Evolutionary conservation across 345 rosid species (phyloP).

Genomic region (Bruguiera parviflora): DNA sequence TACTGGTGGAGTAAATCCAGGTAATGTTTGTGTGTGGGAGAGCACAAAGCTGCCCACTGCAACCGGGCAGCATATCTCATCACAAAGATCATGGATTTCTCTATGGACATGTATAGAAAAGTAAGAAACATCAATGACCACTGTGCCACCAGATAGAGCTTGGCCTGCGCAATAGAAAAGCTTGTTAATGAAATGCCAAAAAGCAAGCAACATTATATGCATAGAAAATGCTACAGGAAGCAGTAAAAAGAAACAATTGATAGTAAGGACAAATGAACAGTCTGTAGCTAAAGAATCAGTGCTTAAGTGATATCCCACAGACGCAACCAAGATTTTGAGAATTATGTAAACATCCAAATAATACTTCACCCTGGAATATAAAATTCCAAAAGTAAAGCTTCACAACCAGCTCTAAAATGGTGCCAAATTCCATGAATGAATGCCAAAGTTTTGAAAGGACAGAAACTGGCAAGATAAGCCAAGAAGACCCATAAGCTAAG

Average conservation of each 20-base stretch:
- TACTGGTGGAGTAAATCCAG: conserved; percentile 58
- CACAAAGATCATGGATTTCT: conserved; percentile 57
- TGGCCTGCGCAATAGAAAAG: conserved; percentile 26
- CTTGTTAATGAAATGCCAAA: not conserved
- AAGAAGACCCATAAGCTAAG: too few species aligned
- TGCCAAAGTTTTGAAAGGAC: too few species aligned
- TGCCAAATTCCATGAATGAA: too few species aligned
- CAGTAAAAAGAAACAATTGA: not conserved
- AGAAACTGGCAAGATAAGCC: too few species aligned
- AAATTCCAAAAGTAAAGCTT: too few species aligned
- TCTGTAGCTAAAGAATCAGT: not conserved
- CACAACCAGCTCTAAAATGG: too few species aligned
- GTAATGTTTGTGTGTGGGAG: conserved; percentile 58
- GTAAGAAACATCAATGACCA: conserved; percentile 46
- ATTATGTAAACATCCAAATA: too few species aligned
- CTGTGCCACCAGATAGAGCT: conserved; percentile 49
- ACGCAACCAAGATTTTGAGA: too few species aligned
- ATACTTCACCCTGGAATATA: too few species aligned
- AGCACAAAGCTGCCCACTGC: conserved; percentile 53
- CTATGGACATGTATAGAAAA: conserved; percentile 46
- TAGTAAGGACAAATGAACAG: not conserved
- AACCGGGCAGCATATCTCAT: conserved; percentile 54
- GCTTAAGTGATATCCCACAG: not conserved
- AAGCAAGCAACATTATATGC: not conserved
- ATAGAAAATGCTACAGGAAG: not conserved